Percentiles rank a stretch among this genome's conserved stretches.
These are phyloP conservation scores for Metschnikowia lunata DNA, from an alignment of 805 yeast genomes.

Conservation along the genomic window DNA sequence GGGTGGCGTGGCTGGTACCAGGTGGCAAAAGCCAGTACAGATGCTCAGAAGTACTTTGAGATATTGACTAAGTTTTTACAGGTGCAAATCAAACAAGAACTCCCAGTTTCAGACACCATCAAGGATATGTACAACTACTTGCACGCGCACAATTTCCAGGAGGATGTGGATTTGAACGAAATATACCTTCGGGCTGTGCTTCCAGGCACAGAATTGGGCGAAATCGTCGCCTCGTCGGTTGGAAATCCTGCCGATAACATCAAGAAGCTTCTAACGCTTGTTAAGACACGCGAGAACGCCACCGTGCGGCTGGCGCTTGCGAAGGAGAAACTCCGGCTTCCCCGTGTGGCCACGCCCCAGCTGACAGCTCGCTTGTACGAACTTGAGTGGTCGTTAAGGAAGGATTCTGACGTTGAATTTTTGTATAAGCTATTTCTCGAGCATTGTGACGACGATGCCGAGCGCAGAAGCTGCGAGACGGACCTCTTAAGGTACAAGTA, in stretches of 20 bases:
- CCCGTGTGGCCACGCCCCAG: conserved; percentile 39
- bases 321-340: conserved; percentile 47
- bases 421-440: conserved; percentile 57
- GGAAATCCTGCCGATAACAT: conserved; percentile 46
- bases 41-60: conserved; percentile 43
- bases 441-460: conserved; percentile 52
- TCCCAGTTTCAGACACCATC: conserved; percentile 45
- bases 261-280: conserved; percentile 38
- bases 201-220: conserved; percentile 57
- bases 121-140: conserved; percentile 46
- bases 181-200: conserved; percentile 46
- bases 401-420: conserved; percentile 47
- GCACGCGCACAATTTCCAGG: conserved; percentile 29
- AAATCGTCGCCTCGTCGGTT: conserved; percentile 42
- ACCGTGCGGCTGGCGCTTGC: conserved; percentile 39
- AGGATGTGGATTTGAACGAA: conserved; percentile 35
- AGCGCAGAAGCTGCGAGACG: conserved; percentile 57
- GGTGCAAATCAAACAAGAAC: conserved; percentile 38
- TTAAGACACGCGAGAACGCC: conserved; percentile 37
- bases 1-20: conserved; percentile 83
- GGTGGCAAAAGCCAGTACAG: conserved; percentile 33
- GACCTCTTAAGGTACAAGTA: conserved; percentile 54
- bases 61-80: conserved; percentile 44
- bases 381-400: conserved; percentile 45
- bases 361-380: conserved; percentile 35